Conservation (phyloP, 192 early-diverging fungal genomes). For the Coemansia sp. region DNA sequence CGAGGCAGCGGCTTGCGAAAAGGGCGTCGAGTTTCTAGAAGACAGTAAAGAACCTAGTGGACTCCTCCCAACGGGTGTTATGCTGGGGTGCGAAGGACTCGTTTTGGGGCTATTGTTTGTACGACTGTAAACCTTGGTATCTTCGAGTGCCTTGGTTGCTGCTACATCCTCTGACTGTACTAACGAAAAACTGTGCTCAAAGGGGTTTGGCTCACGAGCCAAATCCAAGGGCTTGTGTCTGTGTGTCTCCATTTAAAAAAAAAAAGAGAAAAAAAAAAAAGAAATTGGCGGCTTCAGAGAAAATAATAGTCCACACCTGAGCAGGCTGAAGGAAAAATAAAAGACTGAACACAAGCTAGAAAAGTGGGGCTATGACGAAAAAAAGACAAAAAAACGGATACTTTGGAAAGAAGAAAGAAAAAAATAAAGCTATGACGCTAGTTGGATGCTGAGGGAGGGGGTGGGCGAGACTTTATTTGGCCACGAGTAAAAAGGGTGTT, state of each 20-base stretch:
- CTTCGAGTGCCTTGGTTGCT: neutral
- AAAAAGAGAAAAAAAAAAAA: conserved; percentile 7
- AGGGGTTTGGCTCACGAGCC: conserved; percentile 86
- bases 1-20: neutral
- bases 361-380: conserved; percentile 1
- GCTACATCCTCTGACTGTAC: conserved; percentile 23
- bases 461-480: too few relatives aligned
- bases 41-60: neutral
- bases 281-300: neutral
- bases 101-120: neutral
- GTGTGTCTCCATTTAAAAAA: conserved; percentile 31
- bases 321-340: neutral
- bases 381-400: neutral
- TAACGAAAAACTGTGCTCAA: conserved; percentile 79
- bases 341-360: neutral
- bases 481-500: too few relatives aligned
- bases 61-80: neutral
- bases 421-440: too few relatives aligned
- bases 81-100: neutral
- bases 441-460: too few relatives aligned
- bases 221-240: conserved; percentile 61
- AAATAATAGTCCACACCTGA: neutral
- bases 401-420: neutral
- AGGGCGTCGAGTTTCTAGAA: neutral
- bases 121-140: neutral